These are phyloP conservation scores for Citrus glauca DNA, from an alignment of 345 rosid genomes.

Conservation along the genomic window DNA sequence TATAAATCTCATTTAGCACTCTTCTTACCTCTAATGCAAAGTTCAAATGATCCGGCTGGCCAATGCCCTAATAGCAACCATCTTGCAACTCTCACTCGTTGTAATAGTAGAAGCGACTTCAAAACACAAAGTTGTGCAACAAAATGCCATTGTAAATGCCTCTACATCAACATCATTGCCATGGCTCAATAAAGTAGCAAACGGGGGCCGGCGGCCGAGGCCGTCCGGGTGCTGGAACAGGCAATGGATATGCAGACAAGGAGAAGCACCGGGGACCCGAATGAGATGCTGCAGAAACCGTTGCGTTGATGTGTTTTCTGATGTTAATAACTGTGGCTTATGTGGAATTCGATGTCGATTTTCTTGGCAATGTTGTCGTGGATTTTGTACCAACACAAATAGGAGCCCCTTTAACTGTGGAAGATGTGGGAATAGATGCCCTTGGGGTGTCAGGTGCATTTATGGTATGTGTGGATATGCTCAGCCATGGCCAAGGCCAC, in stretches of 20 bases:
- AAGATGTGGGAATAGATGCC: conserved; percentile 42
- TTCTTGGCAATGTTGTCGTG: conserved; percentile 46
- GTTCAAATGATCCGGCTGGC: conserved; percentile 12
- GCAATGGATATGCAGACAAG: conserved; percentile 43
- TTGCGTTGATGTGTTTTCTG: conserved; percentile 43
- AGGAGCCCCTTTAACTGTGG: conserved; percentile 38
- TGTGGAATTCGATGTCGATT: conserved; percentile 43
- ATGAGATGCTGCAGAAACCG: conserved; percentile 46
- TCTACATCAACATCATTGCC: conserved; percentile 19
- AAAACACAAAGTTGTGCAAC: not conserved
- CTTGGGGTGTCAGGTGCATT: conserved; percentile 23
- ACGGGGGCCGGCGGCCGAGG: conserved; percentile 3
- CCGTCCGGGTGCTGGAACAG: conserved; percentile 29
- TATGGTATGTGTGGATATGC: conserved; percentile 67
- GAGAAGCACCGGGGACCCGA: conserved; percentile 18
- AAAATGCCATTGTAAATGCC: conserved; percentile 1
- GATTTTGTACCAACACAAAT: conserved; percentile 37
- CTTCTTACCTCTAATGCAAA: not conserved
- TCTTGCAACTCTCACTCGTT: conserved; percentile 3
- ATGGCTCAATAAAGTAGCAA: conserved; percentile 32
- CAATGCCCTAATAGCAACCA: not conserved
- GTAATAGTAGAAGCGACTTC: conserved; percentile 7
- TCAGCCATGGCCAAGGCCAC: conserved; percentile 7
- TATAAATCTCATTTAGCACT: not conserved
- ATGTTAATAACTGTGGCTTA: conserved; percentile 42